Evolutionary conservation across 306 rosid species (phyloP), one percentile per base, ranked within the genome.

Genomic region (Pyrus bretschneideri): DNA sequence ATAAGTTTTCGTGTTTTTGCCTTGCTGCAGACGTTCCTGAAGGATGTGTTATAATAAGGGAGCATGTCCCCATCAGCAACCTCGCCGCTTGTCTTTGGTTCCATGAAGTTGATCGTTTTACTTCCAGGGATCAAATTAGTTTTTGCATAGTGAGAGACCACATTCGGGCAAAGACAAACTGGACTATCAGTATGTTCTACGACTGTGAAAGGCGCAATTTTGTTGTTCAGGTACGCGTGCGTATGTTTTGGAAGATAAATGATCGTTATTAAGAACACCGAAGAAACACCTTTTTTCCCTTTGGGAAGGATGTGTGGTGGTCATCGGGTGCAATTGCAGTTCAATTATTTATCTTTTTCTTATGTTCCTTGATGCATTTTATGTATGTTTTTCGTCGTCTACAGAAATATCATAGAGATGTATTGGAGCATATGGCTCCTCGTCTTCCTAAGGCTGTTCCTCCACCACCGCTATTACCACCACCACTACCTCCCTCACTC

Each of bases 21-120:
- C 70, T n/a, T 78, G 81, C 71, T 88, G 84, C 90, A 95, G 99
- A 95, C 81, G 99, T 95, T 85, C 99, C 99, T 27, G 99, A 95
- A 89, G 97, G 97, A 70, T 95, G 99, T 62, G 97, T 95, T 30
- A 88, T 92, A 70, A 65, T 95, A 59, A 82, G 91, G 76, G 99
- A 95, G 87, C 99, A 90, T 80, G 88, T 90, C 78, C 97, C 97
- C 44, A 86, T 95, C 57, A 95, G 97, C 88, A 92, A 95, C 76
- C 93, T 95, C 70, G 87, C 92, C 44, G 85, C 96, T 67, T 95
- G 97, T 84, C 97, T 92, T 74, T 95, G 98, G 98, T 92, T 89
- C 91, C 86, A 95, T 78, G 99, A 95, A 85, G 99, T 95, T 62
- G 99, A 95, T 85, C 91, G 99, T 69, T 95, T 95, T 75, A 95